Base-by-base conservation (phyloP, 163 green algal species). In the Prototheca wickerhamii region DNA sequence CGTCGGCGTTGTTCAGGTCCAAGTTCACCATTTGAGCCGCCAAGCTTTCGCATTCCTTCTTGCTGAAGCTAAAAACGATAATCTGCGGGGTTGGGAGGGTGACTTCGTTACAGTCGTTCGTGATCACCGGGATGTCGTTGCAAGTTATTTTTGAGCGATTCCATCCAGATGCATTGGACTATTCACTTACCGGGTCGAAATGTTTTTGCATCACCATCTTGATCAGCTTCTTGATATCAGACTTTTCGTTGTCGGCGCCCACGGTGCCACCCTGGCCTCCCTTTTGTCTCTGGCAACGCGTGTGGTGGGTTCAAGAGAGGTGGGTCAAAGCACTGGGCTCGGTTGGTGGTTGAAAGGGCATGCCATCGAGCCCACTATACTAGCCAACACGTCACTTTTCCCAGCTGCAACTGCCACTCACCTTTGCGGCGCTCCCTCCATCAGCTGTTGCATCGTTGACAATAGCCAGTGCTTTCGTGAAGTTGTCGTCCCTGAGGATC, bases 61-160 rank as follows among this genome's bases (percentile, higher is more conserved):
- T 89, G 61, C 66, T 84, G 75, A 94, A 94, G 64, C 59, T 80
- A 67, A 91, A 91, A 2, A 90, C 75, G 69, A 91, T 91, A 26
- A 84, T 74, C 58, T 63, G 58, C n/a, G 17, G 40, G 12, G 40
- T 50, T 50, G 17, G 17, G 17, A 50, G 40, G 40, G 17, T 17
- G 17, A 23, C 12, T 12, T 50, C 12, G 40, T 23, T 23, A 50
- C 12, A 50, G 40, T 50, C 12, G 17, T 50, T 50, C 17, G 40
- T 12, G 40, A 50, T 17, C 17, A 50, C 12, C 40, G 12, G 12
- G 12, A 50, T 23, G n/a, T n/a, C n/a, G n/a, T n/a, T n/a, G n/a
- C n/a, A n/a, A n/a, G n/a, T n/a, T n/a, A n/a, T n/a, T n/a, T n/a
- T n/a, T n/a, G n/a, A n/a, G n/a, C n/a, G n/a, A n/a, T n/a, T n/a